Base-by-base conservation (phyloP, 1,284 basidiomycete species). In the Phellopilus nigrolimitatus region DNA sequence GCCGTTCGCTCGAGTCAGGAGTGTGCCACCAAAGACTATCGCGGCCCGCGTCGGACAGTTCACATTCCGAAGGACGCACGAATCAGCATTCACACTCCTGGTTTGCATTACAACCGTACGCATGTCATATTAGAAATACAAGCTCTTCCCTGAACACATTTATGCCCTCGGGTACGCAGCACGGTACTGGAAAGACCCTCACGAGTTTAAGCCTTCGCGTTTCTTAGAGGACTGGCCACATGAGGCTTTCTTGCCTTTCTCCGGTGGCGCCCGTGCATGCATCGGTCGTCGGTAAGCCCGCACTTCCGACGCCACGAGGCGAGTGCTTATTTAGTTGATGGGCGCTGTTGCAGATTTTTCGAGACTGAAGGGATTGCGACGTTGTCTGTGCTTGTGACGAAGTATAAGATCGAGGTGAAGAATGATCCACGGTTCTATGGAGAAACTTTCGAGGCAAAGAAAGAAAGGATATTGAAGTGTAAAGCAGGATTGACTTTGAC, bases 171-270 rank as follows among this genome's bases (percentile, higher is more conserved):
- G 9, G 37, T n/a, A n/a, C n/a, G 47, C 54, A 80, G 78, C 74
- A 38, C 70, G 63, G 33, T 75, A 76, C 57, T 81, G 79, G 78
- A 61, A 71, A 40, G 70, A 79, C 34, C 75, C 78, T 0, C 51
- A 72, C 36, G 58, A 63, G 1, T 82, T 76, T 62, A 70, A 71
- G 46, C 79, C 79, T 24, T 66, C 65, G 19, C 68, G 79, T 24
- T 80, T 79, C 62, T 61, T 79, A 21, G 69, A 66, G 3, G 70
- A 76, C 39, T 78, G 71, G 70, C 70, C 69, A n/a, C 63, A 67
- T 12, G 71, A 79, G 59, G 76, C 76, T 0, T 77, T 80, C 56
- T 36, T 76, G 12, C 74, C 76, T 0, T 82, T 81, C 60, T 74
- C 72, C 43, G 65, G 64, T 36, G 80, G 80, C 33, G 64, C 68